Evolutionary conservation across 202 grass and related monocot genomes (phyloP), one percentile per base, ranked within the genome.

Genomic region (Schoenoplectus tabernaemontani): DNA sequence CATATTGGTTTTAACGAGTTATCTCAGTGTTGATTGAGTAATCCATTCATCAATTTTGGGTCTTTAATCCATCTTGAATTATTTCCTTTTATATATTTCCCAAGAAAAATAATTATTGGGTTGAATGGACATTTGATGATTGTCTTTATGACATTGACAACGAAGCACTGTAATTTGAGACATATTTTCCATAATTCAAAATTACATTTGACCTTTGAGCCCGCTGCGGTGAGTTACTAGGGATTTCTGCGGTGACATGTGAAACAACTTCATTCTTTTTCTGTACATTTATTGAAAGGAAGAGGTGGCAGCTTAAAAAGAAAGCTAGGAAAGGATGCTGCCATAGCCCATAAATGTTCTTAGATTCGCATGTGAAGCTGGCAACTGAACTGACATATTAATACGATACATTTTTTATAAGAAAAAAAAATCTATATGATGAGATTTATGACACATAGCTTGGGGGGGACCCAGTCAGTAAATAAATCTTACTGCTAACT

Each of bases 281-380:
- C 9, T 4, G 66, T 47, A 71, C 46, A 74, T 74, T 74, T 74
- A 74, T 33, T 74, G 46, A 67, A 53, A 12, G 13, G 6, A 13
- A 74, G 46, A 53, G 46, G 70, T 74, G 46, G 70, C 46, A 53
- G 39, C 42, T 74, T 53, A 5, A 74, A 74, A 74, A 54, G 69
- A 74, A 74, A 7, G 44, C 46, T 6, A n/a, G n/a, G n/a, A n/a
- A n/a, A 74, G 53, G 69, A 26, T 16, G 13, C 24, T 53, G 69
- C 36, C 34, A 37, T n/a, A n/a, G n/a, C n/a, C 13, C 48, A 74
- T 74, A 74, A 53, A 74, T 74, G 46, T 74, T 22, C 7, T 43
- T 74, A 53, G 69, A 51, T 47, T 46, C 42, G 23, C 67, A 71
- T 71, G 67, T 72, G 43, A 72, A 72, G 67, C 67, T 72, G 67